A percentile compares a stretch with the other conserved stretches of the same genome.
These are phyloP conservation scores for Amanita muscaria DNA, from an alignment of 768 basidiomycete species.

Conservation along the genomic window DNA sequence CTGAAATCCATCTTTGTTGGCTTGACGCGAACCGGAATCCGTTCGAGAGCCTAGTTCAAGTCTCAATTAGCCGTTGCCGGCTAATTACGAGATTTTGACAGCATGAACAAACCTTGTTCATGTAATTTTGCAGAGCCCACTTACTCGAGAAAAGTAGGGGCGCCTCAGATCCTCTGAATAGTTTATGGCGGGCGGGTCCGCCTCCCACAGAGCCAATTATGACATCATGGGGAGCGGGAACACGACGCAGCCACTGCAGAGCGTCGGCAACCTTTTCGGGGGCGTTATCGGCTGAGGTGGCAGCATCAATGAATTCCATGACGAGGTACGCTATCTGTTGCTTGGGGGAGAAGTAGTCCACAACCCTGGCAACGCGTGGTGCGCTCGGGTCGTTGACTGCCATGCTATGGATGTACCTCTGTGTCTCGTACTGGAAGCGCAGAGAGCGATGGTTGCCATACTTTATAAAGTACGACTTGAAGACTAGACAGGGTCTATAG, in stretches of 20 bases:
- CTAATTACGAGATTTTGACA: too few relatives aligned
- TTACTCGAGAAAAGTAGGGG: too few relatives aligned
- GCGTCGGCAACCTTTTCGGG: conserved; percentile 14
- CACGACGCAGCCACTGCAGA: conserved; percentile 18
- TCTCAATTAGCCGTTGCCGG: too few relatives aligned
- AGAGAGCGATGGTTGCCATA: conserved; percentile 8
- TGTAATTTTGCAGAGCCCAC: too few relatives aligned
- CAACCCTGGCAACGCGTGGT: conserved; percentile 19
- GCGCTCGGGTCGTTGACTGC: conserved; percentile 9
- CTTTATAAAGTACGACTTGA: too few relatives aligned
- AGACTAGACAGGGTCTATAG: too few relatives aligned
- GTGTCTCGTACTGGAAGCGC: conserved; percentile 12
- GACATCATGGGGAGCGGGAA: conserved; percentile 15
- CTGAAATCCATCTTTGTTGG: too few relatives aligned
- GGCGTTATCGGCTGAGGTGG: conserved; percentile 9
- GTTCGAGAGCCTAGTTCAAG: too few relatives aligned
- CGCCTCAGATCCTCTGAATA: conserved; percentile 10
- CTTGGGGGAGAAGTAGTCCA: conserved; percentile 14
- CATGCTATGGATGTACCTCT: conserved; percentile 15
- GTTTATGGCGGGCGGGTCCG: conserved; percentile 7
- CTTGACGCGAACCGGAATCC: too few relatives aligned
- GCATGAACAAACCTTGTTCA: too few relatives aligned
- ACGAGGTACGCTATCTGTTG: conserved; percentile 15
- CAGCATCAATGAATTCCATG: conserved; percentile 19
- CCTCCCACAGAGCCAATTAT: conserved; percentile 10